Percentiles rank a stretch among this genome's conserved stretches.
phyloP scores from a whole-genome alignment of 768 basidiomycete genomes.

The Nevesoporus exiguus region DNA sequence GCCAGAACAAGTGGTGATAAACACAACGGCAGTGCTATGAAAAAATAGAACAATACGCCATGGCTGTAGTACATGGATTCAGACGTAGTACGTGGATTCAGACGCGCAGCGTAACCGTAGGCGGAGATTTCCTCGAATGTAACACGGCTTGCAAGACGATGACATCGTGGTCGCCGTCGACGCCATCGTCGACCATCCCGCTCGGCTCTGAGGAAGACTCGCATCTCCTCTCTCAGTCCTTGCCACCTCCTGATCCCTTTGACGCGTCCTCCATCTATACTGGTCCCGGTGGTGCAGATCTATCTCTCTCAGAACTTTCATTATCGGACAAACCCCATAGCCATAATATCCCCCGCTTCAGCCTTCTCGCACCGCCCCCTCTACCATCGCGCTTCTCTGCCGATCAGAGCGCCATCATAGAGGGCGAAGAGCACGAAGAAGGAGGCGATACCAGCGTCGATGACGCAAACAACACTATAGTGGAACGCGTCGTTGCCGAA shows the following conservation, averaged over 20 bases:
- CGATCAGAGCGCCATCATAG: conserved; percentile 25
- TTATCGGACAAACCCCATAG: conserved; percentile 33
- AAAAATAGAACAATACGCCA: conserved; percentile 6
- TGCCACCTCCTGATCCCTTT: conserved; percentile 33
- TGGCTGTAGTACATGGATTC: neutral
- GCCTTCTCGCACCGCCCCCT: conserved; percentile 31
- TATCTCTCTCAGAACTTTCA: conserved; percentile 57
- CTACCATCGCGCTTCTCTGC: conserved; percentile 12
- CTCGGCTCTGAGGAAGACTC: conserved; percentile 30
- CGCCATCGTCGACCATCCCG: conserved; percentile 28
- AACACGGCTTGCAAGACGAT: conserved; percentile 10
- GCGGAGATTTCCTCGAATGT: neutral
- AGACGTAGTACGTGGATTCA: neutral
- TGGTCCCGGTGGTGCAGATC: conserved; percentile 46
- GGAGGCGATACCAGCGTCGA: conserved; percentile 7
- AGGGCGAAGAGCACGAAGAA: conserved; percentile 23
- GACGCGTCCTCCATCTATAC: conserved; percentile 35
- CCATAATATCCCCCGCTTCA: conserved; percentile 33
- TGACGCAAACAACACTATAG: conserved; percentile 24
- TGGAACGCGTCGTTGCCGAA: conserved; percentile 23
- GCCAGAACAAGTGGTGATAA: neutral
- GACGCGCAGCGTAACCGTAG: neutral
- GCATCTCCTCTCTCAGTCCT: conserved; percentile 47
- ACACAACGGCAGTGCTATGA: conserved; percentile 11
- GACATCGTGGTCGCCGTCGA: conserved; percentile 31